Base-by-base conservation (phyloP, 345 rosid species). In the Atalantia buxifolia region DNA sequence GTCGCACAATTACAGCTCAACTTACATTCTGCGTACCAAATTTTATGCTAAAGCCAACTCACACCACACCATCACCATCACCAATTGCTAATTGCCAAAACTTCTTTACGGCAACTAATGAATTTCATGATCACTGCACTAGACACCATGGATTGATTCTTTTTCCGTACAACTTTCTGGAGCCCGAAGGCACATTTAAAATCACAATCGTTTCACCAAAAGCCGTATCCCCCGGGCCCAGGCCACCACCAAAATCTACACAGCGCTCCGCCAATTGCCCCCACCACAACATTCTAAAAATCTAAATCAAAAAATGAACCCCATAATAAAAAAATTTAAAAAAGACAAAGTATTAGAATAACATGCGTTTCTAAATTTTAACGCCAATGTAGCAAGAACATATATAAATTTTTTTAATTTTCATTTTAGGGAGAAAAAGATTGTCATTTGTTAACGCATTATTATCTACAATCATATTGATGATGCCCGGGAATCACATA, bases 391-490 rank as follows among this genome's bases (percentile, higher is more conserved):
- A 4, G 22, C 21, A 18, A 16, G 56, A 50, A 21, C 12, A 2
- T 55, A 3, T 10, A 9, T 25, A n/a, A n/a, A 7, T 71, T 2
- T 0, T 4, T 71, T 1, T 31, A 21, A 30, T 30, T 22, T 7
- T 19, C 6, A 2, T 19, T 71, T 71, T 70, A 1, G 7, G 7
- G 1, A 14, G 16, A 70, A 10, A 24, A 35, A 7, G 69, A 70
- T 28, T 50, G 61, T 50, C 36, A 66, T 66, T 76, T 63, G 70
- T 67, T 61, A 68, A 48, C 10, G n/a, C 24, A 12, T 74, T 65
- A 68, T 80, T 65, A 80, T 80, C 82, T 80, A 85, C 84, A 77
- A 19, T 56, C 79, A 40, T 48, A 67, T 69, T 71, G 76, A 56
- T 45, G 50, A 45, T 12, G 18, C 12, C 50, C 27, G 24, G 9